Evolutionary conservation across 1,284 basidiomycete species (phyloP), one percentile per base, ranked within the genome.

Genomic region (Ustilago trichophora): DNA sequence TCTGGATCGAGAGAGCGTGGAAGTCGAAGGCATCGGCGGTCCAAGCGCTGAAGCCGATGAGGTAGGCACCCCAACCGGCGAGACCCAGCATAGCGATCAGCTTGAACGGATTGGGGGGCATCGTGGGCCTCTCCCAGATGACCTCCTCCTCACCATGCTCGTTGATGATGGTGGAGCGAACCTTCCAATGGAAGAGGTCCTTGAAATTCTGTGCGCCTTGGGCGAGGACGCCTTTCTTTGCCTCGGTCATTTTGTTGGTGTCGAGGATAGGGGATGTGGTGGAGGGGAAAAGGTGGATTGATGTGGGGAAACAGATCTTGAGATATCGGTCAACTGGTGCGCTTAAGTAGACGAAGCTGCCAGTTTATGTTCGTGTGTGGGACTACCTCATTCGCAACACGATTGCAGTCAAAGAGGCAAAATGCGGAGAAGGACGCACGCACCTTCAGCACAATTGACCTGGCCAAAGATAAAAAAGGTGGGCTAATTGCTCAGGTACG

Each of bases 21-120:
- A 75, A 73, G 45, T 75, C 72, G 25, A 60, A 65, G 13, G 62
- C 62, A 24, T 72, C 72, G 40, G 56, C 65, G 18, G 57, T 60
- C 57, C 59, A 73, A 24, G 57, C 53, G 12, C 48, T 37, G 59
- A 74, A 72, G 18, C 72, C 72, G 34, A 62, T 52, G 22, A 60
- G 55, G 33, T 72, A 74, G 41, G 54, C 54, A 50, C 59, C 43
- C 72, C 72, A 74, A 8, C 65, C 59, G 18, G 48, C 44, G 11
- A 52, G 13, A 18, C 54, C 46, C 12, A 73, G 44, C 45, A 50
- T 49, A 19, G 48, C 26, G 21, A 73, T 16, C 12, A 73, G 55
- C 4, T 43, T 21, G 36, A 73, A 37, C 12, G 68, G 71, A 32
- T 73, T 73, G 24, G 51, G 45, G 13, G 58, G 67, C 6, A 35